Percentiles rank a stretch among this genome's conserved stretches.
These are phyloP conservation scores for Rhizomucor miehei DNA, from an alignment of 371 early-diverging fungal genomes.

Conservation along the genomic window DNA sequence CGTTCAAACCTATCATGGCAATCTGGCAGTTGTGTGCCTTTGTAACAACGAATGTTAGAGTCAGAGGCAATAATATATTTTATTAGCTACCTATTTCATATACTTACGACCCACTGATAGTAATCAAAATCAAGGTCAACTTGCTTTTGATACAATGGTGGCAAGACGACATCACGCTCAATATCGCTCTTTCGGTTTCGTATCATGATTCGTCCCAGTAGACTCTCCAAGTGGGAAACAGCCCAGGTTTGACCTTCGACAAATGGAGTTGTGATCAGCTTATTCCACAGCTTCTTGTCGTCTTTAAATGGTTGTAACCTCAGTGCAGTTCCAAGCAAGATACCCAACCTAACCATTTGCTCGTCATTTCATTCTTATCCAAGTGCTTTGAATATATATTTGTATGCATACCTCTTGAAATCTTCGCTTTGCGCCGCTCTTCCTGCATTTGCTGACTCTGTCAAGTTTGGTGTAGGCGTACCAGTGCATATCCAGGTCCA, in stretches of 20 bases:
- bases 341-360: slow-evolving; percentile 41
- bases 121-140: slow-evolving; percentile 58
- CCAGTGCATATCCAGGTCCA: slow-evolving; percentile 79
- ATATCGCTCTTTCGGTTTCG: slow-evolving; percentile 59
- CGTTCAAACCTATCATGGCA: slow-evolving; percentile 64
- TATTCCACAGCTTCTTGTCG: slow-evolving; percentile 35
- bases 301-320: slow-evolving; percentile 50
- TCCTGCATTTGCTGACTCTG: slow-evolving; percentile 27
- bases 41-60: slow-evolving; percentile 1
- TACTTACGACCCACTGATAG: slow-evolving; percentile 50
- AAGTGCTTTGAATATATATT: too few species aligned
- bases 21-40: slow-evolving; percentile 62
- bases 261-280: slow-evolving; percentile 37
- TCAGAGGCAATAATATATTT: background rate
- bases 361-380: too few species aligned
- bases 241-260: slow-evolving; percentile 40
- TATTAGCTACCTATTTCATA: background rate
- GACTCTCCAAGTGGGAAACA: slow-evolving; percentile 27
- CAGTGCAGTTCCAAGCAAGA: slow-evolving; percentile 44
- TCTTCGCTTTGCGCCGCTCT: slow-evolving; percentile 4
- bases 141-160: slow-evolving; percentile 53
- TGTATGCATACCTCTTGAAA: slow-evolving; percentile 8
- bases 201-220: slow-evolving; percentile 65
- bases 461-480: slow-evolving; percentile 61
- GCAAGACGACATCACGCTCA: slow-evolving; percentile 54